Conservation (phyloP, 176 grass and related monocot species). For the maize (Zea mays) region Zm-B73-REFERENCE-NAM-5.0 NC_050104.1:21196501-21197000, state of each 20-base stretch:
- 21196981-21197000: neutral
- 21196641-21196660: conserved; percentile 46
- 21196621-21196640: conserved; percentile 1
- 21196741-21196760: conserved; percentile 26
- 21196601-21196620: conserved; percentile 24
- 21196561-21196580: conserved; percentile 77
- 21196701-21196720: conserved; percentile 71
- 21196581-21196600: conserved; percentile 15
- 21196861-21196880: conserved; percentile 60
- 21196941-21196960: conserved; percentile 46
- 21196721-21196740: conserved; percentile 93
- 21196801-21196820: neutral
- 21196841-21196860: conserved; percentile 28
- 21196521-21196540: conserved; percentile 82
- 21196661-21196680: conserved; percentile 47
- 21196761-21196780: neutral
- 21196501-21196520: conserved; percentile 63
- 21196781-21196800: neutral
- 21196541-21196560: conserved; percentile 94
- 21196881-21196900: conserved; percentile 67
- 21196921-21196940: conserved; percentile 59
- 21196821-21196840: neutral
- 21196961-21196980: conserved; percentile 3
- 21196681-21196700: conserved; percentile 42
- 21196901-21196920: conserved; percentile 53